Conservation (phyloP, 805 yeast genomes). For the Hanseniaspora thailandica region DNA sequence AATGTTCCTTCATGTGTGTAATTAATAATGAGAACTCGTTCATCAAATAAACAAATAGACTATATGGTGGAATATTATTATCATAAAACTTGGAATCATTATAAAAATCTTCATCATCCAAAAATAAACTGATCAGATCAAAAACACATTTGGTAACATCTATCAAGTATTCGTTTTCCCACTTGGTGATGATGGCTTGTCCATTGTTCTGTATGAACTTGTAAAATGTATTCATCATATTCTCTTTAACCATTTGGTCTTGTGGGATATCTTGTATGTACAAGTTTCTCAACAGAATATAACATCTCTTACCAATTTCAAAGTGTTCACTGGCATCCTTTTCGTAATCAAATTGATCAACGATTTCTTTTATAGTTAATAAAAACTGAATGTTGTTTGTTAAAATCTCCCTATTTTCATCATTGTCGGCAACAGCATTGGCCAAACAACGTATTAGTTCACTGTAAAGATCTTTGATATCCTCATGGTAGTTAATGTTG, state of each 20-base stretch:
- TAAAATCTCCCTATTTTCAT: slow-evolving; percentile 22
- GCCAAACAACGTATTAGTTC: slow-evolving; percentile 28
- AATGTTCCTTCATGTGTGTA: background rate
- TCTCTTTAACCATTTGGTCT: background rate
- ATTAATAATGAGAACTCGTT: background rate
- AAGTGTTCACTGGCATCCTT: slow-evolving; percentile 12
- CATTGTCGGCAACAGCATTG: slow-evolving; percentile 26
- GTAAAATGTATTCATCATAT: background rate
- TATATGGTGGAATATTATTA: background rate
- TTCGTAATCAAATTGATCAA: slow-evolving; percentile 15
- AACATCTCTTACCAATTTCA: slow-evolving; percentile 23
- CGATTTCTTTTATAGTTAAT: slow-evolving; percentile 20
- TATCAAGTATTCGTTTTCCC: background rate
- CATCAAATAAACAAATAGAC: background rate
- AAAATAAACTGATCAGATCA: slow-evolving; percentile 7
- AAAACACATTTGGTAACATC: slow-evolving; percentile 6
- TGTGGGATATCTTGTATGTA: slow-evolving; percentile 19
- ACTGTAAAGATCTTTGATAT: slow-evolving; percentile 21
- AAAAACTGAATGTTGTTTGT: slow-evolving; percentile 16
- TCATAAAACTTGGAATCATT: background rate
- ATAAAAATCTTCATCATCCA: slow-evolving; percentile 4
- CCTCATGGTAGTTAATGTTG: slow-evolving; percentile 1
- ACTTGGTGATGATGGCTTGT: background rate
- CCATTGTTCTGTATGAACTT: background rate
- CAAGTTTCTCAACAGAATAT: slow-evolving; percentile 25